Evolutionary conservation across 495 filamentous ascomycete species (phyloP).

Genomic region (Penicillium waksmanii): DNA sequence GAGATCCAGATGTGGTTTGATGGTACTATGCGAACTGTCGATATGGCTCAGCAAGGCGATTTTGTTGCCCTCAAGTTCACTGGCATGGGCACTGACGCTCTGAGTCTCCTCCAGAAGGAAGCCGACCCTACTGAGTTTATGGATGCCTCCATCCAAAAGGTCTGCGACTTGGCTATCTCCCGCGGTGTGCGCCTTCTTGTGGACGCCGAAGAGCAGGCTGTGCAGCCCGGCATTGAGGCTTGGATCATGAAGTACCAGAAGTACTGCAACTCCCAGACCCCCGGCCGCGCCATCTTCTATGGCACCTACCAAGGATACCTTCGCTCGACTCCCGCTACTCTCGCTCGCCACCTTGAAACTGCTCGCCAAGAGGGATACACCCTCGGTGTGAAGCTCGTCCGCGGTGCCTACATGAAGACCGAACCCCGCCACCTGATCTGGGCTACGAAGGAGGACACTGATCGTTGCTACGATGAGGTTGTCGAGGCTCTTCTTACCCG

Average conservation of each 20-base stretch:
- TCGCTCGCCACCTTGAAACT: conserved; percentile 67
- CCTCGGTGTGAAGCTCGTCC: conserved; percentile 87
- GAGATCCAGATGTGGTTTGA: conserved; percentile 75
- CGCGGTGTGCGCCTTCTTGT: conserved; percentile 78
- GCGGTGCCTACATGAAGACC: conserved; percentile 83
- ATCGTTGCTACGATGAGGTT: conserved; percentile 64
- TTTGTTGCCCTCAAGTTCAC: conserved; percentile 93
- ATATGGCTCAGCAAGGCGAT: conserved; percentile 72
- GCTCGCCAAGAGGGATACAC: conserved; percentile 73
- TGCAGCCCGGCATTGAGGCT: conserved; percentile 81
- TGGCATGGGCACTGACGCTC: conserved; percentile 81
- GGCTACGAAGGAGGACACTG: conserved; percentile 81
- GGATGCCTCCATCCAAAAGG: conserved; percentile 67
- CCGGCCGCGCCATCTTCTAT: conserved; percentile 67
- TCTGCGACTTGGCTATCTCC: conserved; percentile 75
- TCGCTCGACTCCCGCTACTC: conserved; percentile 64
- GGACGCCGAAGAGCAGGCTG: conserved; percentile 83
- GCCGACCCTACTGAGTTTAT: conserved; percentile 64
- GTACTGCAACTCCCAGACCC: conserved; percentile 69
- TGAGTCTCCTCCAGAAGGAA: conserved; percentile 62
- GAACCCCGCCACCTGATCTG: conserved; percentile 81
- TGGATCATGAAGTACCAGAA: conserved; percentile 83
- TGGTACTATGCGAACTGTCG: conserved; percentile 76
- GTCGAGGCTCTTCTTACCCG: conserved; percentile 61
- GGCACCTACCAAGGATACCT: conserved; percentile 86